Evolutionary conservation across 345 rosid genomes (phyloP).

Genomic region (Anastatica hierochuntica): DNA sequence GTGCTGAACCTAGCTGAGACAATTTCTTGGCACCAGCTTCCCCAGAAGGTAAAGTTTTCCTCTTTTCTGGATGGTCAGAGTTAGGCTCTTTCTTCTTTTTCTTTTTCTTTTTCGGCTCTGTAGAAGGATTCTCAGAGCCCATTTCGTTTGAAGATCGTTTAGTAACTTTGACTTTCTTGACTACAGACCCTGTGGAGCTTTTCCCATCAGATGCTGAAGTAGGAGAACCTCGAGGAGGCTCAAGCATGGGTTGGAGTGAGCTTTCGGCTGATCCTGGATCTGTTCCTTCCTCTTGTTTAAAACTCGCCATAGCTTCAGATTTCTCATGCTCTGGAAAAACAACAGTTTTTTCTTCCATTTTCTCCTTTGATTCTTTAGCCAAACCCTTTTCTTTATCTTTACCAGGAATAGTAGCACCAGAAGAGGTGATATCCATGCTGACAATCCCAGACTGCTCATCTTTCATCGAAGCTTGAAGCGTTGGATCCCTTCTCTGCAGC

Average conservation of each 20-base stretch:
- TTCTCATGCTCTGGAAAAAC: too few species aligned
- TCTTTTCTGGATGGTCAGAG: constrained; percentile 42
- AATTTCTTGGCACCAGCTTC: constrained; percentile 37
- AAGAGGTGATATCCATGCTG: constrained; percentile 28
- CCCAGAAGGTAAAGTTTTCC: constrained; percentile 35
- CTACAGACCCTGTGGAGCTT: constrained; percentile 30
- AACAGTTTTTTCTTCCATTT: constrained; percentile 16
- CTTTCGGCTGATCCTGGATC: constrained; percentile 28
- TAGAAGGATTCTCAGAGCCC: constrained; percentile 30
- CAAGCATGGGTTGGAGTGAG: constrained; percentile 27
- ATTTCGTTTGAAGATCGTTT: constrained; percentile 41
- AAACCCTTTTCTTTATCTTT: constrained; percentile 26
- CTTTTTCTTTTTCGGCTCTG: constrained; percentile 50
- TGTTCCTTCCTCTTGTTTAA: constrained; percentile 29
- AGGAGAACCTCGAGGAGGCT: constrained; percentile 22
- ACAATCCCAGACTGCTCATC: constrained; percentile 30
- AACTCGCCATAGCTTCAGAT: constrained; percentile 23
- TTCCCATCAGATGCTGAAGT: constrained; percentile 30
- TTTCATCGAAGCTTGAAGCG: constrained; percentile 35
- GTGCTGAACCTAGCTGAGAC: constrained; percentile 24
- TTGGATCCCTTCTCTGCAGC: too few species aligned
- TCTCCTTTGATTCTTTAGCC: constrained; percentile 20
- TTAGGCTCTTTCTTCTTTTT: constrained; percentile 52
- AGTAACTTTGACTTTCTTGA: constrained; percentile 43
- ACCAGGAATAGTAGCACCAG: constrained; percentile 26